Base-by-base conservation (phyloP, 495 filamentous ascomycete genomes). In the Lentithecium fluviatile region DNA sequence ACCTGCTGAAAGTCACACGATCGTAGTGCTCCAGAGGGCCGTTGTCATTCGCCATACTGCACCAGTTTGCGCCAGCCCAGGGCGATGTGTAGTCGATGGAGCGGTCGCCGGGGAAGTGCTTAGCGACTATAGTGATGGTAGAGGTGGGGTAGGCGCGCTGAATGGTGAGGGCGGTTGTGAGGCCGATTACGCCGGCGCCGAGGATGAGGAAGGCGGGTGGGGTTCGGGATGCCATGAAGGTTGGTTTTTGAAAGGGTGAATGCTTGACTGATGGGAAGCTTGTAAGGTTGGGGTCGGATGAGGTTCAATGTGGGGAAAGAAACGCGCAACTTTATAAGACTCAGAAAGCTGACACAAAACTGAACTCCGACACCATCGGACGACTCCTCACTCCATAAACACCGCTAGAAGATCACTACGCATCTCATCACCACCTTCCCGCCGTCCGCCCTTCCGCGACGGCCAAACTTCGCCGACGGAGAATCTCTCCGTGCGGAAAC, bases 21-120 rank as follows among this genome's bases (percentile, higher is more conserved):
- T 78, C 76, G 71, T 74, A 77, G 13, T 59, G 46, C 24, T 73
- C 71, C 15, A 71, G 60, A 1, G 61, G 56, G 11, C 71, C 69
- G 50, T 65, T 70, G 40, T 73, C 71, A 5, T 59, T 60, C n/a
- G 70, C 69, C 3, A 68, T 50, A 32, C 53, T 59, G 6, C 59
- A 46, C 70, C 70, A 73, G 45, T 73, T 73, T 21, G 70, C 70
- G 29, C 65, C 68, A 3, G 65, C 69, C 71, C 69, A 73, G 2
- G 69, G 71, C 2, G 69, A 71, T 2, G 62, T 56, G 37, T 71
- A 73, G 5, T 64, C 54, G 17, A 70, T 60, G 20, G 52, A 57
- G n/a, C 60, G 49, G 52, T 73, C 69, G 56, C 71, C 71, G 32
- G 71, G 71, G 49, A 70, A 55, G 47, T 70, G 67, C 29, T 66